Base-by-base conservation (phyloP, 306 rosid genomes). In the Cucumis melo region DNA sequence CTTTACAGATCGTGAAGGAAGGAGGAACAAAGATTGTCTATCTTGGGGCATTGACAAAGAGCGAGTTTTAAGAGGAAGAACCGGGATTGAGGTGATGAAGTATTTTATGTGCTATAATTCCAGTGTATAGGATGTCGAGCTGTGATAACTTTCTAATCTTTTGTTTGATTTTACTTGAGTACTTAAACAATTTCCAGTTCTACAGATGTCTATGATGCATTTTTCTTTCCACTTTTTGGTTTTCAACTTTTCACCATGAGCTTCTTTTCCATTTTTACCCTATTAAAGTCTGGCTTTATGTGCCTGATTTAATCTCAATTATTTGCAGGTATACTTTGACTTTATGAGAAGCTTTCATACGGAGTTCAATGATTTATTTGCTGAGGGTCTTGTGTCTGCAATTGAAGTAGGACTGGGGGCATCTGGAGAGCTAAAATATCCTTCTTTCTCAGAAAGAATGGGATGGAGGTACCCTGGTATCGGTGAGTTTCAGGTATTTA, bases 381-480 rank as follows among this genome's bases (percentile, higher is more conserved):
- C 79, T 2, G 97, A 84, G 82, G 96, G 96, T 81, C 73, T 88
- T 29, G 81, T 94, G 82, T 90, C 87, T 90, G 88, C 91, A 16
- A 81, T 94, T 68, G 99, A 94, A 82, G 82, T 92, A 74, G 97
- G 99, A 59, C 93, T 94, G 39, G 99, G 99, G 76, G 89, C 93
- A 75, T 90, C 92, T 51, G 99, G 99, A 78, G 99, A 94, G 83
- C 92, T 94, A 73, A 94, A 88, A 83, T 94, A 94, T 86, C 99
- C 99, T 82, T 91, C 99, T 24, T 90, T 87, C 79, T 83, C 97
- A 24, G 96, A 84, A 85, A 87, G 92, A 81, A 87, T 94, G 91
- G 99, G 99, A 21, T 94, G 99, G 99, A 90, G 91, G 68, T 94
- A 91, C 81, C 99, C 99, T 83, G 99, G 99, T 82, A 85, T 94